phyloP scores from a whole-genome alignment of 225 moss, liverwort and hornwort genomes.

The Bryum argenteum region DNA sequence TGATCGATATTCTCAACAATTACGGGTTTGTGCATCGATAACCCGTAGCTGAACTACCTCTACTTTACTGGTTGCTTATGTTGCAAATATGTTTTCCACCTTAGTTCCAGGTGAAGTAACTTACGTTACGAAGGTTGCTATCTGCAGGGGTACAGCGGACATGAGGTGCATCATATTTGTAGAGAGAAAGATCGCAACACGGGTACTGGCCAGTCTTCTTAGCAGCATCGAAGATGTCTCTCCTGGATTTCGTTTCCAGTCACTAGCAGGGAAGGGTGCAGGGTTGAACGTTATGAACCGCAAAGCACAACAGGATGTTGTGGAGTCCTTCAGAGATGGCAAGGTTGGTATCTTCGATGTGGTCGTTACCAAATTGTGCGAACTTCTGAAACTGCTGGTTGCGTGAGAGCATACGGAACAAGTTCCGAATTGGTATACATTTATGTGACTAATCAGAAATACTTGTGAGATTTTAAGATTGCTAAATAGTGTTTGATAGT shows the following conservation, averaged over 20 bases:
- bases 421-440: slow-evolving; percentile 2
- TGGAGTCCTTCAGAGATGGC: slow-evolving; percentile 84
- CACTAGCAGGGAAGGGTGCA: slow-evolving; percentile 67
- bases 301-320: slow-evolving; percentile 71
- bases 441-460: slow-evolving; percentile 3
- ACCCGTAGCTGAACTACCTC: slow-evolving; percentile 18
- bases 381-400: slow-evolving; percentile 15
- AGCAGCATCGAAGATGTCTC: slow-evolving; percentile 52
- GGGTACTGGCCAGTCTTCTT: slow-evolving; percentile 71
- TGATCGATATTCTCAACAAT: slow-evolving; percentile 47
- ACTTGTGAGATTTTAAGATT: slow-evolving; percentile 12
- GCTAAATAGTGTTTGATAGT: background rate
- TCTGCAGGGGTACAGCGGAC: slow-evolving; percentile 59
- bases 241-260: slow-evolving; percentile 61
- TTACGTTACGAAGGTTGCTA: slow-evolving; percentile 19
- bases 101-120: slow-evolving; percentile 9
- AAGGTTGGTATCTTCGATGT: slow-evolving; percentile 55
- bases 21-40: slow-evolving; percentile 48
- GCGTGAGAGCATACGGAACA: slow-evolving; percentile 8
- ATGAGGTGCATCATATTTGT: slow-evolving; percentile 97
- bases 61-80: slow-evolving; percentile 13
- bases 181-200: slow-evolving; percentile 81
- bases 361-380: slow-evolving; percentile 10
- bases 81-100: background rate
- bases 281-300: slow-evolving; percentile 68